Conservation (phyloP, 768 basidiomycete genomes). For the Astraeus odoratus region DNA sequence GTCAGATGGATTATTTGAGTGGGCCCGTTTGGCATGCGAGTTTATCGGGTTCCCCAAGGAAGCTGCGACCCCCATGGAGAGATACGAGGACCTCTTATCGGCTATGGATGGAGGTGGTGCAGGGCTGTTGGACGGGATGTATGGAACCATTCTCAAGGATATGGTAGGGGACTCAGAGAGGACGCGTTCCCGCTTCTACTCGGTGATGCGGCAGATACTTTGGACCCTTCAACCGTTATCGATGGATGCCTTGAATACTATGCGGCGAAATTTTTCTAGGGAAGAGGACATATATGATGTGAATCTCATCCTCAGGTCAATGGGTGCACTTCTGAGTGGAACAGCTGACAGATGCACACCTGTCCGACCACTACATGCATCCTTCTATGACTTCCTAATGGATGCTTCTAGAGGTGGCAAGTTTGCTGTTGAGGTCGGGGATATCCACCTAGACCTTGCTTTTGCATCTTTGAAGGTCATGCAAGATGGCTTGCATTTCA, state of each 20-base stretch:
- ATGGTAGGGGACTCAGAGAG: background rate
- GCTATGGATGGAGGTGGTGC: background rate
- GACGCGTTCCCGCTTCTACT: background rate
- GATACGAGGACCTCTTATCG: background rate
- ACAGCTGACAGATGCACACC: background rate
- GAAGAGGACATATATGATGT: background rate
- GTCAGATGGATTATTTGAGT: background rate
- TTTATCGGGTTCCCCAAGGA: background rate
- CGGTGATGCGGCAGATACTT: constrained; percentile 1
- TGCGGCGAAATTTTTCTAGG: background rate
- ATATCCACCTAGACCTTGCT: constrained; percentile 12
- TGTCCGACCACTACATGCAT: constrained; percentile 18
- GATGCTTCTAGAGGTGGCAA: background rate
- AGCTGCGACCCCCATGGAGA: background rate
- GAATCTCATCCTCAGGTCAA: background rate
- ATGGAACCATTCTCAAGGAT: background rate
- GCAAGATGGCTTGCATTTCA: constrained; percentile 23
- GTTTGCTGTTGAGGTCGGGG: constrained; percentile 3
- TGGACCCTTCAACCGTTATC: constrained; percentile 1
- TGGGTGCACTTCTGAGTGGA: constrained; percentile 6
- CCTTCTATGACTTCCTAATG: constrained; percentile 22
- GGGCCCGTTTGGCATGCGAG: constrained; percentile 1
- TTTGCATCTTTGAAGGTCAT: constrained; percentile 16
- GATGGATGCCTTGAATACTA: background rate
- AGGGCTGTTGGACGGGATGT: background rate